Percentiles rank a stretch among this genome's conserved stretches.
These are phyloP conservation scores for Trapa incisa DNA, from an alignment of 345 rosid genomes.

Conservation along the genomic window DNA sequence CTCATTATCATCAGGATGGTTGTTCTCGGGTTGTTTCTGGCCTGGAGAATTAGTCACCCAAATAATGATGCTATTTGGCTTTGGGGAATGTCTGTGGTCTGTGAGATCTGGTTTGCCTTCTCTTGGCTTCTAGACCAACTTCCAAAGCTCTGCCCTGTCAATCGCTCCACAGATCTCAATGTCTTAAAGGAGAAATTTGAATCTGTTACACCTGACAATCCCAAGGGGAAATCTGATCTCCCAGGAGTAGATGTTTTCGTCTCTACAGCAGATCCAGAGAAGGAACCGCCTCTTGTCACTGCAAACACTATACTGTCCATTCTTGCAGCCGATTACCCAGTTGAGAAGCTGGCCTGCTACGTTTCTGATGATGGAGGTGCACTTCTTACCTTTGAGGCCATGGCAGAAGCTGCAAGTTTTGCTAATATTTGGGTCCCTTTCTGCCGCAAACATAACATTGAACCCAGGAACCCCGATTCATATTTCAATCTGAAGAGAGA, in stretches of 20 bases:
- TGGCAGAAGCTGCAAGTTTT: slow-evolving; percentile 99
- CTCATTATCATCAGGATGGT: slow-evolving; percentile 59
- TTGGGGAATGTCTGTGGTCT: slow-evolving; percentile 98
- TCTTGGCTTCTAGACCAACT: slow-evolving; percentile 99
- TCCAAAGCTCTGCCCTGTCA: slow-evolving; percentile 81
- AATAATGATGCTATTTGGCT: slow-evolving; percentile 79
- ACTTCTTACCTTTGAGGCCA: slow-evolving; percentile 92
- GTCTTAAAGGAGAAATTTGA: slow-evolving; percentile 93
- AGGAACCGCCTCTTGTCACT: slow-evolving; percentile 97
- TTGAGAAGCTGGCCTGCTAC: slow-evolving; percentile 94
- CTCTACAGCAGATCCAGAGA: slow-evolving; percentile 98
- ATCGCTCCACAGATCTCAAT: slow-evolving; percentile 82
- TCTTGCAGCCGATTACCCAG: slow-evolving; percentile 83
- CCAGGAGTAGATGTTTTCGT: slow-evolving; percentile 89
- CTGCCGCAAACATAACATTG: slow-evolving; percentile 81
- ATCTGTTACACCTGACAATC: slow-evolving; percentile 54
- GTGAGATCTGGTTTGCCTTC: slow-evolving; percentile 93
- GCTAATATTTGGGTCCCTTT: slow-evolving; percentile 93
- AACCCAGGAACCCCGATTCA: slow-evolving; percentile 94
- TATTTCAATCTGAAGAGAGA: slow-evolving; percentile 86
- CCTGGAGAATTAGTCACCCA: slow-evolving; percentile 58
- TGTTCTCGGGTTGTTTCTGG: slow-evolving; percentile 63
- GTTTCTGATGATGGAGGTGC: slow-evolving; percentile 99
- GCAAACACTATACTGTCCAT: slow-evolving; percentile 95
- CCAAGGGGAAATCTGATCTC: slow-evolving; percentile 91